Base-by-base conservation (phyloP, 129 eudicot species). In the Centella asiatica region DNA sequence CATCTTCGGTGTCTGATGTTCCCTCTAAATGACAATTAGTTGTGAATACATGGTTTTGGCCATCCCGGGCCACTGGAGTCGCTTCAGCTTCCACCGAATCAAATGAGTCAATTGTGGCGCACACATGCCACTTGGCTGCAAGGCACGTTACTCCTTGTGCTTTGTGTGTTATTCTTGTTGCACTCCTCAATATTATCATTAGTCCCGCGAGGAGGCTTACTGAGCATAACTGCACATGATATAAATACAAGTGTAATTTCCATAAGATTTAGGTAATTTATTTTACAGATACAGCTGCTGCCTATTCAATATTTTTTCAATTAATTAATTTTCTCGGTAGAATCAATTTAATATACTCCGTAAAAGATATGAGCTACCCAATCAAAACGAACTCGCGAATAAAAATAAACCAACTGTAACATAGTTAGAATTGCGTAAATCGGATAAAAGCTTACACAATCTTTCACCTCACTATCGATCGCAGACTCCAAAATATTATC, bases 111-210 rank as follows among this genome's bases (percentile, higher is more conserved):
- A 87, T 82, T 61, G 99, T 82, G 40, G 96, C 92, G 74, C 92
- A 82, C 32, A 78, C 99, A 23, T 93, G 96, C 99, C 99, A 93
- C 79, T 84, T 87, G 56, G 99, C 72, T 51, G 99, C 96, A 10
- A 93, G 78, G 73, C 81, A 65, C 4, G 96, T 93, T 58, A 93
- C 94, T 1, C 81, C 84, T 60, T 71, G 95, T 29, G 96, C 99
- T 76, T 80, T 93, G 64, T 93, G 99, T 1, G 99, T 93, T 47
- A 93, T 93, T 80, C 86, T 78, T 5, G 96, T 77, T 7, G 99
- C 99, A 64, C 99, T 87, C 60, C 95, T 71, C 54, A 93, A 48
- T 24, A 93, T 46, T 37, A 93, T 87, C 92, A 87, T 32, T 7
- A 93, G 78, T 72, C 99, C 99, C 6, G 96, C 92, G 18, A 93